A percentile compares a stretch with the other conserved stretches of the same genome.
These are phyloP conservation scores for Penicillium cosmopolitanum DNA, from an alignment of 495 filamentous ascomycete species.

Conservation along the genomic window DNA sequence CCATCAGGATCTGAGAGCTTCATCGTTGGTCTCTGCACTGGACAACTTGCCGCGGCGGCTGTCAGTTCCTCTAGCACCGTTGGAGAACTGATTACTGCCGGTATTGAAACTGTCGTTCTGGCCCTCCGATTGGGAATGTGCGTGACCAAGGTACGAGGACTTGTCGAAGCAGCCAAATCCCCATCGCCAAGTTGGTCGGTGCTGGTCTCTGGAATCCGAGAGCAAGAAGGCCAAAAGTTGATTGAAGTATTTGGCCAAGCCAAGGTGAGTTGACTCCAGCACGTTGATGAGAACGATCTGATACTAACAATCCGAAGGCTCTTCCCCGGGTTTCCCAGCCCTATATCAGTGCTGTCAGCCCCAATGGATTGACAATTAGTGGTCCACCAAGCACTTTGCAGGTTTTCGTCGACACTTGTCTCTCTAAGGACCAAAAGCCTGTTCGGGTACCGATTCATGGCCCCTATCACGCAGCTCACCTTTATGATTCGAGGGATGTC, in stretches of 20 bases:
- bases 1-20: conserved; percentile 47
- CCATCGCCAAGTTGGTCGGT: conserved; percentile 43
- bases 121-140: conserved; percentile 72
- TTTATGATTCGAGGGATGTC: conserved; percentile 65
- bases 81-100: conserved; percentile 67
- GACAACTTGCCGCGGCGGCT: conserved; percentile 71
- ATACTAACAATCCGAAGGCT: conserved; percentile 42
- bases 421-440: conserved; percentile 58
- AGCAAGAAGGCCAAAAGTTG: conserved; percentile 30
- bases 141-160: conserved; percentile 47
- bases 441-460: conserved; percentile 73
- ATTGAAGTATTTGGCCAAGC: conserved; percentile 38
- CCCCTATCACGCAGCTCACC: conserved; percentile 79
- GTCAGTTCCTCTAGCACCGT: conserved; percentile 69
- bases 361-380: conserved; percentile 73
- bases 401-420: conserved; percentile 55
- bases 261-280: conserved; percentile 47
- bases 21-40: conserved; percentile 66
- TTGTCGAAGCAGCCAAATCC: conserved; percentile 33
- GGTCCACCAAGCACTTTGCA: conserved; percentile 71
- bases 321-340: conserved; percentile 63
- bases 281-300: conserved; percentile 25
- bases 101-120: conserved; percentile 70
- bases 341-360: conserved; percentile 75
- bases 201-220: conserved; percentile 40